Base-by-base conservation (phyloP, 768 basidiomycete genomes). In the Tulasnella sp. region DNA sequence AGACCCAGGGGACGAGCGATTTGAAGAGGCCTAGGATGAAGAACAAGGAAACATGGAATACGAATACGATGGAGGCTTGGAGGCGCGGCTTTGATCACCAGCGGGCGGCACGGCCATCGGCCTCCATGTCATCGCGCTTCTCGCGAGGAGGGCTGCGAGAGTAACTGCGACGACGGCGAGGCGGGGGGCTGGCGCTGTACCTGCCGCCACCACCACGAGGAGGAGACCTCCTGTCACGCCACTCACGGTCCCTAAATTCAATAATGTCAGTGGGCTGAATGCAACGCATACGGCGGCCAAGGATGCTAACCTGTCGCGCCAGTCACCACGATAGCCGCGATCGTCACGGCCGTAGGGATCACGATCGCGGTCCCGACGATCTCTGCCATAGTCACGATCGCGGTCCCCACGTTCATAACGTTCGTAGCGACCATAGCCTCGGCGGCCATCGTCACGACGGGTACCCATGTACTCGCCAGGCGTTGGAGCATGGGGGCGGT, bases 381-480 rank as follows among this genome's bases (percentile, higher is more conserved):
- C 78, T 5, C 81, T 83, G 80, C 89, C 87, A 80, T 88, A 86
- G 76, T 89, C 88, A 42, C 88, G 86, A 83, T 91, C 87, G 71
- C 87, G 87, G 80, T 86, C 82, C 0, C 83, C 87, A 73, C 86
- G 85, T 56, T 84, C 82, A 79, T 86, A 84, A 31, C 84, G 80
- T 39, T 84, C 84, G 62, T 68, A 68, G 18, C 62, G 62, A 81
- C 87, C 85, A 31, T 16, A 39, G 27, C 79, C 58, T 71, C 75
- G 75, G 34, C 82, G 78, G 27, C 76, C 44, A 52, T 77, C 74
- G 19, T 89, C 85, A 77, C 93, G 92, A 74, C 94, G 91, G 82
- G 94, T 93, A 18, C 97, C 96, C 94, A 97, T 97, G 85, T 98
- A 99, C 87, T 98, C 95, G 80, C 97, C 97, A 5, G 97, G 97